These are phyloP conservation scores for Histomonas meleagridis DNA, from an alignment of 208 protist species.

Conservation along the genomic window DNA sequence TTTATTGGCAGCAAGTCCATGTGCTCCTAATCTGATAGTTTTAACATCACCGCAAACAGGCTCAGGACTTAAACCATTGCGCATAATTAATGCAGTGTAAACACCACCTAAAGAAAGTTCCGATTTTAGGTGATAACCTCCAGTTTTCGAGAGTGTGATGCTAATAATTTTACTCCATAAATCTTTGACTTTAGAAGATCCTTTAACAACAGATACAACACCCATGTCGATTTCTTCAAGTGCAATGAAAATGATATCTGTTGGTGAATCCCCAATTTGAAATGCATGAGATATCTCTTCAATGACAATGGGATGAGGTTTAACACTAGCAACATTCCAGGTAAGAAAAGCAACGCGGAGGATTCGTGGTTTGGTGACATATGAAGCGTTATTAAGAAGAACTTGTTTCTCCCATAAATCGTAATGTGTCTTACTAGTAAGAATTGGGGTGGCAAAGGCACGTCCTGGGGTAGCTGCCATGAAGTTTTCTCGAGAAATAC, in stretches of 20 bases:
- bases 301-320: background rate
- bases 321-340: constrained; percentile 3
- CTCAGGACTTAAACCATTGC: background rate
- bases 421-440: background rate
- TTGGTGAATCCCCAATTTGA: background rate
- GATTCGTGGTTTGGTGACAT: background rate
- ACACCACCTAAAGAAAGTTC: background rate
- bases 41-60: background rate
- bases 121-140: background rate
- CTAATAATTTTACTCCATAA: background rate
- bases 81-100: background rate
- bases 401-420: background rate
- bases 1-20: constrained; percentile 35
- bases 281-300: background rate
- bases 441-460: background rate
- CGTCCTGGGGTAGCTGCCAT: no score
- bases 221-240: constrained; percentile 33
- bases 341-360: background rate
- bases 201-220: background rate
- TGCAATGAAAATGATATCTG: constrained; percentile 16
- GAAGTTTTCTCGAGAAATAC: no score
- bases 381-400: background rate
- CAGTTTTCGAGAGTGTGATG: background rate
- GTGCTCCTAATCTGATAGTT: background rate
- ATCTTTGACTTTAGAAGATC: background rate